Evolutionary conservation across 1,284 basidiomycete genomes (phyloP).

Genomic region (Fistulina hepatica): DNA sequence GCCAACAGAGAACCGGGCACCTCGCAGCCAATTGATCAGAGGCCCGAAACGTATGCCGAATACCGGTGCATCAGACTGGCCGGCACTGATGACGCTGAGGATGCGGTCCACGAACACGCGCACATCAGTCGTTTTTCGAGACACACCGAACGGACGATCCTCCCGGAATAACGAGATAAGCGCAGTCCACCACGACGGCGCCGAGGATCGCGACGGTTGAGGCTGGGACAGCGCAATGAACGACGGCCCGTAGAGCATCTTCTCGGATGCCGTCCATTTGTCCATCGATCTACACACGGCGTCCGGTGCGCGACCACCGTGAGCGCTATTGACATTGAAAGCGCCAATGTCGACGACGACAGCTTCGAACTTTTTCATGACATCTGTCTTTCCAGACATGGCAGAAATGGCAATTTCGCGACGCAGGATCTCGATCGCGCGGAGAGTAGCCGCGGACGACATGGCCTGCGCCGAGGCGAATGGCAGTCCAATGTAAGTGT

Average conservation of each 20-base stretch:
- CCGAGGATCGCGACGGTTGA: conserved; percentile 18
- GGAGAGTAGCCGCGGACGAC: conserved; percentile 59
- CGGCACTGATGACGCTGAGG: conserved; percentile 45
- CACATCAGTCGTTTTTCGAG: conserved; percentile 44
- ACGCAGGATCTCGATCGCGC: conserved; percentile 58
- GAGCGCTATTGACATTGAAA: conserved; percentile 30
- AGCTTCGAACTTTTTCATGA: conserved; percentile 51
- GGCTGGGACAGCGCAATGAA: conserved; percentile 43
- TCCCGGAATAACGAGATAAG: conserved; percentile 22
- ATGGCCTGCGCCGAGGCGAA: conserved; percentile 59
- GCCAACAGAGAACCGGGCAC: conserved; percentile 57
- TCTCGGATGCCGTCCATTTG: conserved; percentile 62
- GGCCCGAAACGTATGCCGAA: conserved; percentile 36
- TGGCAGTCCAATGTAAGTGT: conserved; percentile 59
- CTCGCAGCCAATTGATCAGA: conserved; percentile 41
- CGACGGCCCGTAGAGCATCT: conserved; percentile 54
- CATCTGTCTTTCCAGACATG: conserved; percentile 36
- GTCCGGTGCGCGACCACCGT: conserved; percentile 17
- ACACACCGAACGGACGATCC: conserved; percentile 25
- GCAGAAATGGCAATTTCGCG: conserved; percentile 54
- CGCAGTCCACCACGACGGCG: conserved; percentile 21
- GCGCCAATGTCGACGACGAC: conserved; percentile 59
- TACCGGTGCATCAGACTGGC: conserved; percentile 29
- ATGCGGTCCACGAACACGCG: conserved; percentile 46
- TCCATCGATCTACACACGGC: conserved; percentile 43